A percentile compares a stretch with the other conserved stretches of the same genome.
Conservation (phyloP, 495 filamentous ascomycete genomes). For the Aspergillus bertholletiae region DNA sequence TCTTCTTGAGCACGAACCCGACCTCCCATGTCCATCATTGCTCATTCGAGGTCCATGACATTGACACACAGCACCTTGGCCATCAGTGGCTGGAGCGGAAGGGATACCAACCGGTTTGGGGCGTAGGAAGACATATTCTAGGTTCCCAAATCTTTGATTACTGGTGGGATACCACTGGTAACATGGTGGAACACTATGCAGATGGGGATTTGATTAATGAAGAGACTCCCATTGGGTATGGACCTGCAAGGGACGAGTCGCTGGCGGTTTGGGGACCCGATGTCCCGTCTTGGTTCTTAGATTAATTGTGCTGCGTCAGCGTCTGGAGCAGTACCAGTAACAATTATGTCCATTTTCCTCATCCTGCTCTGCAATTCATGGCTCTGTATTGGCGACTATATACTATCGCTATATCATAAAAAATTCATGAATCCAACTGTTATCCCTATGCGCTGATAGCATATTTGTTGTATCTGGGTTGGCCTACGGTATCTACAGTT, state of each 20-base stretch:
- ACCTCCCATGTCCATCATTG: slow-evolving; percentile 65
- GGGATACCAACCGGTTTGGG: slow-evolving; percentile 66
- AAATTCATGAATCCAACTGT: too few species aligned
- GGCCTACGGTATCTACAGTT: too few species aligned
- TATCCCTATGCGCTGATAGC: too few species aligned
- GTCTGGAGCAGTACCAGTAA: too few species aligned
- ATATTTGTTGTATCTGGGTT: too few species aligned
- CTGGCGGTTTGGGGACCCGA: slow-evolving; percentile 24
- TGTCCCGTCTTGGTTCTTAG: slow-evolving; percentile 13
- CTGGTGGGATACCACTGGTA: slow-evolving; percentile 60
- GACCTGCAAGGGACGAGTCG: slow-evolving; percentile 14
- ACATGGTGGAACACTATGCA: slow-evolving; percentile 67
- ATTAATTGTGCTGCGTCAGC: too few species aligned
- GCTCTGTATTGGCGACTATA: too few species aligned
- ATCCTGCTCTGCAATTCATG: too few species aligned
- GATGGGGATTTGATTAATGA: slow-evolving; percentile 65
- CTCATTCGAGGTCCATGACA: slow-evolving; percentile 70
- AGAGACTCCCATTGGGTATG: slow-evolving; percentile 43
- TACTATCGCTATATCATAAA: too few species aligned
- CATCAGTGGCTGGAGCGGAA: slow-evolving; percentile 64
- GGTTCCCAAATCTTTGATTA: slow-evolving; percentile 78
- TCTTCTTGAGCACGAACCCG: slow-evolving; percentile 62
- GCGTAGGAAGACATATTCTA: slow-evolving; percentile 67
- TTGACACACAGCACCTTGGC: slow-evolving; percentile 69
- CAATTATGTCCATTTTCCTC: neutral